Conservation (phyloP, 176 grass and related monocot species). For the Typha latifolia region DNA sequence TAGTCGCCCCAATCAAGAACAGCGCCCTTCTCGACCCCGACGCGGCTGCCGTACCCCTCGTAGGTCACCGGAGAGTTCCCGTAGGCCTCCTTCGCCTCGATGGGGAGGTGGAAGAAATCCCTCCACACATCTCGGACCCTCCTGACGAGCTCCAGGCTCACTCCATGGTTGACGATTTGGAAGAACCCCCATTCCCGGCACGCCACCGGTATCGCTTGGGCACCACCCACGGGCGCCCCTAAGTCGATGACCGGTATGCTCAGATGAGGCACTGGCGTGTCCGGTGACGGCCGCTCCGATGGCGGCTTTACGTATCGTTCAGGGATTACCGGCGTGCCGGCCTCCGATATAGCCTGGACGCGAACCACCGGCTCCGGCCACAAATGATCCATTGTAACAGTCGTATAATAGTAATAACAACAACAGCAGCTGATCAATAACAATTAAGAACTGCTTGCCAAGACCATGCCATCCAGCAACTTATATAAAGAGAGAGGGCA, state of each 20-base stretch:
- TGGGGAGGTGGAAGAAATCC: conserved; percentile 28
- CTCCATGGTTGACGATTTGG: conserved; percentile 41
- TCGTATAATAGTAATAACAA: too few relatives aligned
- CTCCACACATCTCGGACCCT: conserved; percentile 21
- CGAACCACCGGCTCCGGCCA: conserved; percentile 29
- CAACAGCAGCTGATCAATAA: too few relatives aligned
- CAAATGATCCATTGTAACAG: conserved; percentile 11
- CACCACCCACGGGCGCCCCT: background rate
- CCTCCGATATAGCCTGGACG: conserved; percentile 27
- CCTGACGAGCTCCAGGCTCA: conserved; percentile 8
- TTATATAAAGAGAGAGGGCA: too few relatives aligned
- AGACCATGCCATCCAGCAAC: too few relatives aligned
- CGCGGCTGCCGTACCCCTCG: conserved; percentile 41
- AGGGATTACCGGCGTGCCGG: conserved; percentile 12
- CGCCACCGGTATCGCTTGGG: conserved; percentile 10
- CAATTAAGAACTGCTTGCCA: too few relatives aligned
- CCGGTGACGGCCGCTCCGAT: conserved; percentile 13
- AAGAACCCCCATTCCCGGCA: conserved; percentile 48
- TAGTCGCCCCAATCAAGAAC: conserved; percentile 49
- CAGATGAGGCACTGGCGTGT: background rate
- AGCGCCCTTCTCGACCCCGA: conserved; percentile 23
- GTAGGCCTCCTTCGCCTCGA: conserved; percentile 25
- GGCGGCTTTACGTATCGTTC: conserved; percentile 27
- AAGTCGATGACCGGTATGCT: conserved; percentile 30
- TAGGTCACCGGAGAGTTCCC: conserved; percentile 33